phyloP scores from a whole-genome alignment of 2,329 filamentous ascomycete genomes.

The Phialemoniopsis sp. region DNA sequence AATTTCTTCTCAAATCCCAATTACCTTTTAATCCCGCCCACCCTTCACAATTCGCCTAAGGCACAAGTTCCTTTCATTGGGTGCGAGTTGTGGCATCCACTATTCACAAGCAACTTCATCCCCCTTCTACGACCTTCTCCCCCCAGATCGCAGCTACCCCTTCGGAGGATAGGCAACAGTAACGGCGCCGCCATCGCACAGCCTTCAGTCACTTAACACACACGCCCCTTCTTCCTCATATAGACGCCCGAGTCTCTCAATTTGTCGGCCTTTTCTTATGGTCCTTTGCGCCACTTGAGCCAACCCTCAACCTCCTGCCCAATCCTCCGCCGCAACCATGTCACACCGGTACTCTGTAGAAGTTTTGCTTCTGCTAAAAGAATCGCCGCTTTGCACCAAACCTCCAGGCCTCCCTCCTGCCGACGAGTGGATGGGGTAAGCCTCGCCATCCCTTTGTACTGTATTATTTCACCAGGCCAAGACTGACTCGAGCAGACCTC shows the following conservation, averaged over 20 bases:
- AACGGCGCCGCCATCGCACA: no score
- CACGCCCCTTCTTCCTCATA: no score
- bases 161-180: not conserved
- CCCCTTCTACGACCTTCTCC: not conserved
- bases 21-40: no score
- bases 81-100: no score
- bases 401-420: conserved; percentile 75
- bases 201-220: no score
- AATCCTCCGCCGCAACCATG: conserved; percentile 27
- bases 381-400: conserved; percentile 79
- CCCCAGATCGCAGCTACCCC: no score
- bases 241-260: no score
- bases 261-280: not conserved
- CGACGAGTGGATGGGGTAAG: conserved; percentile 96
- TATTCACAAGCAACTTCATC: no score
- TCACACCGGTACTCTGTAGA: conserved; percentile 70
- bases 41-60: no score
- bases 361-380: conserved; percentile 68
- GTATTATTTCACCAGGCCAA: not conserved
- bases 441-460: conserved; percentile 8
- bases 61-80: no score
- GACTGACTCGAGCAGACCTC: conserved; percentile 11
- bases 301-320: no score
- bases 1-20: no score
- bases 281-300: not conserved